Base-by-base conservation (phyloP, 495 filamentous ascomycete genomes). In the Talaromyces borbonicus region DNA sequence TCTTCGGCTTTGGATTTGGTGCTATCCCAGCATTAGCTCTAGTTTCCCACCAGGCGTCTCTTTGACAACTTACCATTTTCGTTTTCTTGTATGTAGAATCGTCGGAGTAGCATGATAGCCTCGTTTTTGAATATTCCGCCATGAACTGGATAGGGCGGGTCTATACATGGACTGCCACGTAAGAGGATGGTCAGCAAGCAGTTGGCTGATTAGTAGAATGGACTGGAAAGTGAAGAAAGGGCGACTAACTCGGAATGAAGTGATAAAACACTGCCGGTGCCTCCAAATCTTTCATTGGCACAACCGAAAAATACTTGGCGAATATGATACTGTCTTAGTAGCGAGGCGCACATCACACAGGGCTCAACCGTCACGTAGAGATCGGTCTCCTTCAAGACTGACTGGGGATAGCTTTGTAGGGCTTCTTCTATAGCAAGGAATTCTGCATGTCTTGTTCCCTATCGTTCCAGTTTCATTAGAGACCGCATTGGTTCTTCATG, bases 31-130 rank as follows among this genome's bases (percentile, higher is more conserved):
- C 36, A 14, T 37, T 23, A 19, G 39, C 16, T 27, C 18, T 32
- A 12, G 2, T 38, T 5, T 5, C 8, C 19, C 4, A 20, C n/a
- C 16, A 2, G 5, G n/a, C n/a, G n/a, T n/a, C n/a, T n/a, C 14
- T 5, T 20, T 20, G 15, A 3, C 19, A 7, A 38, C 33, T 40
- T 65, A 85, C 85, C 85, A 71, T 87, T 81, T 38, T 81, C 83
- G 62, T 98, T 98, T 60, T 97, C 87, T 67, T 97, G 93, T 12
- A 96, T 82, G 59, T 98, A 98, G 60, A 98, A 98, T 46, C 87
- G 80, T 46, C 93, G 74, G 49, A 97, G 70, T 49, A 96, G 56
- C 64, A 90, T 88, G 51, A 98, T 89, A 0, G 90, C 89, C 54
- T 95, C 87, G 51, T 92, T 81, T 12, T 83, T 75, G 53, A 85